Percentiles rank a stretch among this genome's conserved stretches.
phyloP scores from a whole-genome alignment of 2,329 filamentous ascomycete species.

The Botryotinia convoluta region DNA sequence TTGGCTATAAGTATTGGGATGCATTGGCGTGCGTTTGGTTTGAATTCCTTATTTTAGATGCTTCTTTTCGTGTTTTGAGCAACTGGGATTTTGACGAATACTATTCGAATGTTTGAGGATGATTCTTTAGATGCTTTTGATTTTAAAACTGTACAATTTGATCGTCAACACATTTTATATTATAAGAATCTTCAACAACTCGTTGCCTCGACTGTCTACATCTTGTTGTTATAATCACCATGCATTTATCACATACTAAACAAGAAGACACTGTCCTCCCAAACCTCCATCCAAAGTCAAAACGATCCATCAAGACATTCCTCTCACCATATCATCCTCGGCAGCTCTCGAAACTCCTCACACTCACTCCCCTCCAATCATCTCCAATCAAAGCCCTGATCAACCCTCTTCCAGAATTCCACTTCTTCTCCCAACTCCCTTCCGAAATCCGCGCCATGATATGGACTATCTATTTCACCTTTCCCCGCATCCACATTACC shows the following conservation, averaged over 20 bases:
- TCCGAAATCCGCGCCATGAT: constrained; percentile 10
- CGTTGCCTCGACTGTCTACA: neutral
- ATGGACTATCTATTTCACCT: neutral
- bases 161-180: neutral
- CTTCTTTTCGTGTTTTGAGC: neutral
- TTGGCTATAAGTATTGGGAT: neutral
- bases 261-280: neutral
- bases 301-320: neutral
- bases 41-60: neutral
- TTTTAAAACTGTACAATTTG: neutral
- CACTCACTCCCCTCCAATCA: neutral
- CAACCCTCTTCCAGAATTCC: neutral
- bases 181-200: neutral
- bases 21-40: neutral
- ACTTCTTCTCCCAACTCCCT: constrained; percentile 8
- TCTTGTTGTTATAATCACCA: neutral
- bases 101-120: neutral
- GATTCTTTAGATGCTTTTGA: neutral
- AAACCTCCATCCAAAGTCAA: neutral
- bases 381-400: neutral
- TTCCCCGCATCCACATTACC: constrained; percentile 5
- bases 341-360: neutral
- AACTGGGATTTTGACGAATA: neutral
- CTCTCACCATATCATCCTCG: neutral
- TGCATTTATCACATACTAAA: neutral